phyloP scores from a whole-genome alignment of 352 stramenopile species.

The Phytophthora tentaculata region DNA sequence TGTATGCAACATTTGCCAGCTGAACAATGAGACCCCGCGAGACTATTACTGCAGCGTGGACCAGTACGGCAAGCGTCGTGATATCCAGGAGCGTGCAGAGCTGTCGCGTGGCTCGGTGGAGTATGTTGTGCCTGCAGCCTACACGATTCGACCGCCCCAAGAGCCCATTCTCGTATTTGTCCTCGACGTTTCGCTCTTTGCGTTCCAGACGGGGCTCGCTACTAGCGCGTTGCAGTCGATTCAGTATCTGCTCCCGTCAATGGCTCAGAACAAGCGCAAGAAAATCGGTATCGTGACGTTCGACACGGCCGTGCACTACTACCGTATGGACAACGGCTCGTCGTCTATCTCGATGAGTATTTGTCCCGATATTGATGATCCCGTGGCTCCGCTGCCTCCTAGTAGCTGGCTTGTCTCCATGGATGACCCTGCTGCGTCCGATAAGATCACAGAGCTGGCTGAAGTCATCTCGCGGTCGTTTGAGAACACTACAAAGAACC shows the following conservation, averaged over 20 bases:
- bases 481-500: constrained; percentile 76
- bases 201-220: constrained; percentile 78
- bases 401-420: constrained; percentile 86
- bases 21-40: constrained; percentile 83
- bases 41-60: constrained; percentile 91
- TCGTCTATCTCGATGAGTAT: constrained; percentile 77
- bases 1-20: constrained; percentile 90
- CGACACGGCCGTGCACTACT: constrained; percentile 85
- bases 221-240: constrained; percentile 74
- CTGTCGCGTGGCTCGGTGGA: constrained; percentile 86
- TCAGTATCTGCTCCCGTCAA: constrained; percentile 75
- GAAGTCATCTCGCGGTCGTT: constrained; percentile 78
- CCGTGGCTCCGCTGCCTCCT: constrained; percentile 70
- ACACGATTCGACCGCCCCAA: constrained; percentile 82
- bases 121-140: constrained; percentile 84
- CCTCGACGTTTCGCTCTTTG: constrained; percentile 87
- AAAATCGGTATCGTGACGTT: constrained; percentile 92
- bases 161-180: constrained; percentile 90
- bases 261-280: constrained; percentile 83
- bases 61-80: constrained; percentile 81
- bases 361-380: constrained; percentile 84
- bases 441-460: constrained; percentile 73
- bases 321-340: constrained; percentile 72
- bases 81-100: constrained; percentile 82
- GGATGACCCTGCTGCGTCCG: constrained; percentile 71